Percentiles rank a stretch among this genome's conserved stretches.
These are phyloP conservation scores for Nannizzia gypsea DNA, from an alignment of 2,329 filamentous ascomycete species.

Conservation along the genomic window DNA sequence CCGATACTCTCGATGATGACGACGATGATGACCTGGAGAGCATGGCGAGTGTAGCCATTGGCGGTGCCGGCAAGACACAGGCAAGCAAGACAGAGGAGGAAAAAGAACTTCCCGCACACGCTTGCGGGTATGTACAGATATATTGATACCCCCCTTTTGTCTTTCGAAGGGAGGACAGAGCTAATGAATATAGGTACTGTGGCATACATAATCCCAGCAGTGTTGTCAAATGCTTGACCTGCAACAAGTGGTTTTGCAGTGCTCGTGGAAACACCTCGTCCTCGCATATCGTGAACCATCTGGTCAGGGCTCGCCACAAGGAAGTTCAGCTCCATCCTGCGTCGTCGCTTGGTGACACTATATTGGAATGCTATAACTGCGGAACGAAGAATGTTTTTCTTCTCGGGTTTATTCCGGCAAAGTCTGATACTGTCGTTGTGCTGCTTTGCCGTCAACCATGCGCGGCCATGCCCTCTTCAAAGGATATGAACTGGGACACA, in stretches of 20 bases:
- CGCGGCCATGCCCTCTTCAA: conserved; percentile 84
- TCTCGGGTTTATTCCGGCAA: conserved; percentile 93
- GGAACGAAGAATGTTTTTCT: conserved; percentile 99
- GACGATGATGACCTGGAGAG: conserved; percentile 71
- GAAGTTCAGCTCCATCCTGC: conserved; percentile 93
- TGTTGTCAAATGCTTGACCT: conserved; percentile 90
- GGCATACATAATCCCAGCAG: conserved; percentile 92
- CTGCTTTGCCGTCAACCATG: conserved; percentile 93
- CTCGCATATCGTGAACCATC: conserved; percentile 95
- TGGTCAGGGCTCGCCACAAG: conserved; percentile 94
- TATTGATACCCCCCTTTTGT: background rate
- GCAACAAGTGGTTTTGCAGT: conserved; percentile 98
- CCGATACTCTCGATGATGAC: conserved; percentile 72
- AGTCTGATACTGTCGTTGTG: conserved; percentile 96
- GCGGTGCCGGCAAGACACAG: conserved; percentile 54
- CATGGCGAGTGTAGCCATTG: conserved; percentile 68
- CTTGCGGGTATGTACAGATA: conserved; percentile 66
- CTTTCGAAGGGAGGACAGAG: background rate
- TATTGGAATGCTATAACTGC: conserved; percentile 97
- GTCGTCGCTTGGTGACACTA: conserved; percentile 87
- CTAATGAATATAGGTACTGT: conserved; percentile 56
- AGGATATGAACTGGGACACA: conserved; percentile 99
- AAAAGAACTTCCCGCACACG: conserved; percentile 83
- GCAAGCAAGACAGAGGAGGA: conserved; percentile 57
- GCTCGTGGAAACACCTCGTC: conserved; percentile 92